Evolutionary conservation across 352 stramenopile species (phyloP), one percentile per base, ranked within the genome.

Genomic region (Pythium brachiatum): DNA sequence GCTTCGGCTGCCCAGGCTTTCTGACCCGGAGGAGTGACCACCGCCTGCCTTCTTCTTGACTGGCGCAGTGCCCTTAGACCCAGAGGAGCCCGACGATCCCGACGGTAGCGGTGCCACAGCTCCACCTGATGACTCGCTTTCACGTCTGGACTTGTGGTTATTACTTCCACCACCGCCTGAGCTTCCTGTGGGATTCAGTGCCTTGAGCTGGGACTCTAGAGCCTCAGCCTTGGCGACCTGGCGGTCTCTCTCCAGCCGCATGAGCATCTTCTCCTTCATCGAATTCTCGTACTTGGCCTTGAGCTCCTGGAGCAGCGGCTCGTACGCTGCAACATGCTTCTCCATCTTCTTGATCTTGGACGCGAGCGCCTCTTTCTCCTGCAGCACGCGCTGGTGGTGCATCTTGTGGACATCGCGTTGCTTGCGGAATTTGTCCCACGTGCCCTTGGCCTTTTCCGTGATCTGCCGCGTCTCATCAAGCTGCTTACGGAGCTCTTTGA

Each of bases 231-330:
- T 89, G 18, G 93, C 90, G 29, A 84, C 89, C 57, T 96, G 86
- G 1, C 92, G 88, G 60, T 98, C 95, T 20, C 94, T 74, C 69
- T 98, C 93, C 41, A 98, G 86, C 7, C 90, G 86, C 84, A 97
- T 97, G 29, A 98, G 87, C 94, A 98, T 98, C 68, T 98, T 98
- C 69, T 98, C 95, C 70, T 98, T 98, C 87, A 98, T 98, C 7
- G 90, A 92, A 48, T 90, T 89, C 66, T 97, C 89, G 68, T 98
- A 98, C 72, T 98, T 98, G 55, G 75, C 67, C 62, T 97, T 95
- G 29, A 98, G 76, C 61, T 98, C 93, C 57, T 96, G 78, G 13
- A 98, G 78, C 60, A 96, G 72, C 31, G 93, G 94, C 70, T 98
- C 95, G 63, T 98, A 98, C 3, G 87, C 77, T 11, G 90, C 78